These are phyloP conservation scores for Allium cepa DNA, from an alignment of 106 monocot species.

Conservation along the genomic window DNA sequence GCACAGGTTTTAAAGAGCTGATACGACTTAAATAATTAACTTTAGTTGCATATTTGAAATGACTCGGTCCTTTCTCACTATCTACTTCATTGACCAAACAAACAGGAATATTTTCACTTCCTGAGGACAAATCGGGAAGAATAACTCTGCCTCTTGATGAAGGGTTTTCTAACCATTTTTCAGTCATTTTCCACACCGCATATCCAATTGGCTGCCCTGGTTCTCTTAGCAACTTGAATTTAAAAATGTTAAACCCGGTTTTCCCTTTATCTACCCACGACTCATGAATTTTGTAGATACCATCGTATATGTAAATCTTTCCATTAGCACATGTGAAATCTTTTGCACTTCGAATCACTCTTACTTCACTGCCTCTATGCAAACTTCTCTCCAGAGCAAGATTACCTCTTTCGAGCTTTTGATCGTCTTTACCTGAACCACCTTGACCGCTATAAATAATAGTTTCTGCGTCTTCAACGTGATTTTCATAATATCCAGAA, in stretches of 20 bases:
- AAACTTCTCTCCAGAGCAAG: constrained; percentile 76
- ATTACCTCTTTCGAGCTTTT: constrained; percentile 81
- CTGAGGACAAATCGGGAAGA: constrained; percentile 45
- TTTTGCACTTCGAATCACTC: constrained; percentile 54
- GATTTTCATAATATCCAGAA: constrained; percentile 65
- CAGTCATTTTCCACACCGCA: constrained; percentile 41
- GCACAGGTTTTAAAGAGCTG: constrained; percentile 8
- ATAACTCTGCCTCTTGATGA: constrained; percentile 38
- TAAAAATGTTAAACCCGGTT: constrained; percentile 62
- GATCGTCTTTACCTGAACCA: constrained; percentile 38
- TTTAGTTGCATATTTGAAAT: constrained; percentile 42
- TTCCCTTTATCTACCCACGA: constrained; percentile 57
- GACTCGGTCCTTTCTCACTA: constrained; percentile 25
- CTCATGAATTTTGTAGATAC: constrained; percentile 55
- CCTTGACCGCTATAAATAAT: constrained; percentile 70
- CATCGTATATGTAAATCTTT: constrained; percentile 73
- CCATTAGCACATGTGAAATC: constrained; percentile 25
- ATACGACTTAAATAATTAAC: constrained; percentile 21
- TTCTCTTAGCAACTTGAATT: constrained; percentile 57
- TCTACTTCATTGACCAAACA: constrained; percentile 77
- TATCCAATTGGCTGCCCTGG: constrained; percentile 54
- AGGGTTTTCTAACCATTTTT: constrained; percentile 45
- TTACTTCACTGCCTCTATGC: constrained; percentile 35
- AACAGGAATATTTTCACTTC: constrained; percentile 50
- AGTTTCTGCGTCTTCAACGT: constrained; percentile 36